Percentiles rank a stretch among this genome's conserved stretches.
Conservation (phyloP, 257 asterid genomes). For the Mentha longifolia region DNA sequence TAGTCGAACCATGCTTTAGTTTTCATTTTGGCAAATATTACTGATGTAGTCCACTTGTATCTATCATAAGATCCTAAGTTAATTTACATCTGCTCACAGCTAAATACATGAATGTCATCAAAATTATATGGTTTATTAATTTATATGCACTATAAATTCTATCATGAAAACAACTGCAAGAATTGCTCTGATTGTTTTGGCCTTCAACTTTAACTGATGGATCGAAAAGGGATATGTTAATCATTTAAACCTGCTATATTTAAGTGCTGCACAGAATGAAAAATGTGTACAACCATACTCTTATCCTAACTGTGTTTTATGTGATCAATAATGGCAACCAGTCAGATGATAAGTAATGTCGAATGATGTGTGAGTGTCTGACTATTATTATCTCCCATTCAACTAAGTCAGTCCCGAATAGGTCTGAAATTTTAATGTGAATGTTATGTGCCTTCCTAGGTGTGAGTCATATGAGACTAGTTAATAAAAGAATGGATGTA, state of each 20-base stretch:
- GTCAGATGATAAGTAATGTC: neutral
- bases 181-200: neutral
- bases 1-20: too few species aligned
- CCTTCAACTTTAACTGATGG: conserved; percentile 17
- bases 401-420: neutral
- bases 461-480: neutral
- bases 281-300: neutral
- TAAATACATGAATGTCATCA: conserved; percentile 8
- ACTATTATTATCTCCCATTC: neutral
- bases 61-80: conserved; percentile 19
- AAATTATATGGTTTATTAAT: conserved; percentile 6
- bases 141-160: neutral
- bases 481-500: neutral
- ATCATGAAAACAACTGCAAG: conserved; percentile 17
- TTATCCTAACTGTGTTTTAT: too few species aligned
- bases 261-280: too few species aligned
- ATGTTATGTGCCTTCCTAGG: neutral
- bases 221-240: conserved; percentile 2
- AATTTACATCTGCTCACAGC: conserved; percentile 13
- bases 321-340: neutral
- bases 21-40: neutral
- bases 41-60: neutral
- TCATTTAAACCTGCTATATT: conserved; percentile 11
- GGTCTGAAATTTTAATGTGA: neutral
- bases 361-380: neutral